A percentile compares a stretch with the other conserved stretches of the same genome.
Conservation (phyloP, 768 basidiomycete species). For the Agrocybe chaxingu region DNA sequence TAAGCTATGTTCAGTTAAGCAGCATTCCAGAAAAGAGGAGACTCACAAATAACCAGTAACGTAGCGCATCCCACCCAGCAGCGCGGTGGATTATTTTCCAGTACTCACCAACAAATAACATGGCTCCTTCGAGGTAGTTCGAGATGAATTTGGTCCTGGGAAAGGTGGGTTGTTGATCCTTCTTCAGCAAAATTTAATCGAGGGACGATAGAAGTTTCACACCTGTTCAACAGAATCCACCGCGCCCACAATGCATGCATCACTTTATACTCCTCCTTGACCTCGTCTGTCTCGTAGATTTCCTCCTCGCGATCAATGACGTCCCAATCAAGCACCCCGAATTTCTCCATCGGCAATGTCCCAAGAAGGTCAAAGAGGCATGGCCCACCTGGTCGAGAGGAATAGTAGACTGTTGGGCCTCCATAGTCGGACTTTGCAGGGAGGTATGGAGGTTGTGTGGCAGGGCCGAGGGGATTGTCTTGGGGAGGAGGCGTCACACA, state of each 20-base stretch:
- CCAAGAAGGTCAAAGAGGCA: slow-evolving; percentile 64
- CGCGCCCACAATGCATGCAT: slow-evolving; percentile 76
- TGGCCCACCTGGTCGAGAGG: slow-evolving; percentile 65
- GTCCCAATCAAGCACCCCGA: slow-evolving; percentile 66
- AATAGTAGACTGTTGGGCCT: slow-evolving; percentile 46
- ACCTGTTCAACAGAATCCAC: slow-evolving; percentile 51
- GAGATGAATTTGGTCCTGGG: slow-evolving; percentile 52
- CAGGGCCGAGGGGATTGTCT: slow-evolving; percentile 47
- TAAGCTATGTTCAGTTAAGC: neutral
- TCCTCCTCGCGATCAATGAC: slow-evolving; percentile 75
- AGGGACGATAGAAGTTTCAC: neutral
- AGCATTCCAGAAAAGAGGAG: neutral
- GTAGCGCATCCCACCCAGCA: slow-evolving; percentile 63
- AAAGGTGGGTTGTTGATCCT: neutral
- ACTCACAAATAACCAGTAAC: slow-evolving; percentile 38
- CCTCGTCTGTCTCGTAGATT: slow-evolving; percentile 66
- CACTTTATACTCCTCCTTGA: slow-evolving; percentile 74
- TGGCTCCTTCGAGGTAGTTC: slow-evolving; percentile 50
- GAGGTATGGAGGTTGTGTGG: slow-evolving; percentile 47
- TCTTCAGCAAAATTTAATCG: neutral
- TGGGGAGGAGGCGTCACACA: slow-evolving; percentile 39
- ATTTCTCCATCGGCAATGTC: slow-evolving; percentile 55
- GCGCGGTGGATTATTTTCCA: slow-evolving; percentile 67
- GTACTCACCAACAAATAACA: slow-evolving; percentile 55
- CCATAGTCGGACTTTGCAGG: slow-evolving; percentile 45